Evolutionary conservation across 805 yeast species (phyloP).

Genomic region (Ogataea saltuana): DNA sequence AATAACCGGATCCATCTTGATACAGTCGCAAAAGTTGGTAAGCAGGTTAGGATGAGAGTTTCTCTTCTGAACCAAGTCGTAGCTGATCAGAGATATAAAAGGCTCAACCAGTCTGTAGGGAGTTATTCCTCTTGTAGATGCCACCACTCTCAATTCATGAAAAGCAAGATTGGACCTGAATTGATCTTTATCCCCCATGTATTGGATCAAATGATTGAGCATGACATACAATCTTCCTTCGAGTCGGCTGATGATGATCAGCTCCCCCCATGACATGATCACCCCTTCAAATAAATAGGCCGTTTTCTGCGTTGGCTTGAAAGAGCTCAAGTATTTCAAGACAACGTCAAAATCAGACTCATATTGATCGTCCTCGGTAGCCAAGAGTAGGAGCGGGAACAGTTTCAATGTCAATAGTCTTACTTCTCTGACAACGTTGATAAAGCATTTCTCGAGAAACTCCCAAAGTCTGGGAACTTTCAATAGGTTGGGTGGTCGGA

Average conservation of each 20-base stretch:
- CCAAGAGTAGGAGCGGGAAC: slow-evolving; percentile 52
- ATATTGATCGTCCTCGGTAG: slow-evolving; percentile 40
- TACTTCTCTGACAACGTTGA: slow-evolving; percentile 52
- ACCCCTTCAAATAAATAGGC: slow-evolving; percentile 57
- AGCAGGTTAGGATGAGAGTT: slow-evolving; percentile 54
- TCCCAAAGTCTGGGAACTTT: slow-evolving; percentile 36
- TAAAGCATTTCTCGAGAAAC: slow-evolving; percentile 43
- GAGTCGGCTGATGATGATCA: slow-evolving; percentile 54
- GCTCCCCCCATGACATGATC: slow-evolving; percentile 61
- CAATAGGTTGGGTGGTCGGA: slow-evolving; percentile 45
- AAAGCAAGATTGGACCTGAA: slow-evolving; percentile 70
- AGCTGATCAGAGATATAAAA: slow-evolving; percentile 70
- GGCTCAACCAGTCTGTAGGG: slow-evolving; percentile 83
- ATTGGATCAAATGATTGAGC: slow-evolving; percentile 62
- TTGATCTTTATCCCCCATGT: slow-evolving; percentile 62
- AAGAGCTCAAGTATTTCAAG: slow-evolving; percentile 42
- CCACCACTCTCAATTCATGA: slow-evolving; percentile 59
- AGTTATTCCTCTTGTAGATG: slow-evolving; percentile 56
- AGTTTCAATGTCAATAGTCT: slow-evolving; percentile 53
- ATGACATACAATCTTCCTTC: slow-evolving; percentile 72
- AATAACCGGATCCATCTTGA: slow-evolving; percentile 60
- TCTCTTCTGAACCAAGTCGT: slow-evolving; percentile 57
- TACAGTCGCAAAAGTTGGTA: slow-evolving; percentile 58
- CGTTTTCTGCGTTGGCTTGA: slow-evolving; percentile 38
- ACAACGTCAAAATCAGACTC: slow-evolving; percentile 48